Evolutionary conservation across 2,329 filamentous ascomycete genomes (phyloP).

Genomic region (Talaromyces sp.): DNA sequence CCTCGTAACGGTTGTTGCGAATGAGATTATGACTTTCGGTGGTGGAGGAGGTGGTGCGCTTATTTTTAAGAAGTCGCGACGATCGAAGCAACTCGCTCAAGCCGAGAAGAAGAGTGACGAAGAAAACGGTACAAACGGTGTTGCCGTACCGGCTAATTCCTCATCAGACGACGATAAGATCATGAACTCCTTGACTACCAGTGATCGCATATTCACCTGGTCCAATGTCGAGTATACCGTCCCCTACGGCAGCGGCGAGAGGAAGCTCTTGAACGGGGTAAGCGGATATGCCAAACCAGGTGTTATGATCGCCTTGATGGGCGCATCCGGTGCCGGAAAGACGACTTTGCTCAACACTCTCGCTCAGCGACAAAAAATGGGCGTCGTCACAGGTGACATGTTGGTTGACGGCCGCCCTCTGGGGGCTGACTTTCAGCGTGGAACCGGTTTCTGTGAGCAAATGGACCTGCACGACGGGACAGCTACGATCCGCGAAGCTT

Average conservation of each 20-base stretch:
- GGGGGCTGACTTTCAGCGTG: constrained; percentile 62
- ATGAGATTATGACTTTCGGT: constrained; percentile 65
- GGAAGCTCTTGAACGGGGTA: constrained; percentile 65
- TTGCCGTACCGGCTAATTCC: neutral
- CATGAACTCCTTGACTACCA: constrained; percentile 33
- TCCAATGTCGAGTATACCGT: constrained; percentile 69
- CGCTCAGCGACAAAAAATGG: constrained; percentile 66
- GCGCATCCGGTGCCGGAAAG: constrained; percentile 78
- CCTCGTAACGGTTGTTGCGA: constrained; percentile 65
- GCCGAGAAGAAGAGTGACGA: constrained; percentile 24
- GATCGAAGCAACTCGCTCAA: constrained; percentile 40
- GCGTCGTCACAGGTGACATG: constrained; percentile 65
- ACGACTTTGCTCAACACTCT: constrained; percentile 77
- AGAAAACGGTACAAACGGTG: constrained; percentile 3
- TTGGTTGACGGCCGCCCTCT: constrained; percentile 65
- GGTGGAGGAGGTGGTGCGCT: constrained; percentile 63
- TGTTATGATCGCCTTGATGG: constrained; percentile 75
- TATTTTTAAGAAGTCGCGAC: constrained; percentile 63
- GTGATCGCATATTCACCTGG: constrained; percentile 69
- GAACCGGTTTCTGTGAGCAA: constrained; percentile 69
- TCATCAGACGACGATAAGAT: constrained; percentile 7
- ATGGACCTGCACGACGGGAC: constrained; percentile 69
- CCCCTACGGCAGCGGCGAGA: constrained; percentile 60
- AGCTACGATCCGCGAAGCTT: constrained; percentile 63
- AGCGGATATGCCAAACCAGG: constrained; percentile 78